phyloP scores from a whole-genome alignment of 2,329 filamentous ascomycete genomes.

The Fusarium compactum region DNA sequence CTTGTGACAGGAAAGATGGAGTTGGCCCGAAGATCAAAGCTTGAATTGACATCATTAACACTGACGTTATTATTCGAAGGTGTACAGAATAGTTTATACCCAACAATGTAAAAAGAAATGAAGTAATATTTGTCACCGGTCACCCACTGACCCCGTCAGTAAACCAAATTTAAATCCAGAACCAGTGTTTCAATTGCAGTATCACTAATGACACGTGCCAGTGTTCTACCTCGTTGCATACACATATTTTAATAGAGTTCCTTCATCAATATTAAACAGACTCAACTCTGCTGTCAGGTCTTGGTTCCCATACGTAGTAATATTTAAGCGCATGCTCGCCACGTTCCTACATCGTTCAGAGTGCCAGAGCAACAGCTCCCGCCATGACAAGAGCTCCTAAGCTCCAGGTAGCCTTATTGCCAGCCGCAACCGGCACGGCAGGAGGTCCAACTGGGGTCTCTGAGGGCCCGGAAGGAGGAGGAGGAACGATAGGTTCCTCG shows the following conservation, averaged over 20 bases:
- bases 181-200: not conserved
- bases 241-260: not conserved
- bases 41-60: not conserved
- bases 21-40: conserved; percentile 30
- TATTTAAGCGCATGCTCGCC: not conserved
- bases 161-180: not conserved
- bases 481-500: not conserved
- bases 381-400: conserved; percentile 55
- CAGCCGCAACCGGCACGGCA: conserved; percentile 53
- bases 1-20: not conserved
- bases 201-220: not conserved
- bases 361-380: conserved; percentile 54
- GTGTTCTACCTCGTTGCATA: not conserved
- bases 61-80: not conserved
- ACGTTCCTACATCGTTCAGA: conserved; percentile 44
- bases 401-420: conserved; percentile 52
- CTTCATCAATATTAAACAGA: not conserved
- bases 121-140: not conserved
- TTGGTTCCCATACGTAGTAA: not conserved
- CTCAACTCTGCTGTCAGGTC: not conserved
- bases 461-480: not conserved
- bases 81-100: not conserved
- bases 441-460: conserved; percentile 26
- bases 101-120: not conserved
- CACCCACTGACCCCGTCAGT: not conserved